These are phyloP conservation scores for Endocalyx cinctus DNA, from an alignment of 2,329 filamentous ascomycete species.

Conservation along the genomic window DNA sequence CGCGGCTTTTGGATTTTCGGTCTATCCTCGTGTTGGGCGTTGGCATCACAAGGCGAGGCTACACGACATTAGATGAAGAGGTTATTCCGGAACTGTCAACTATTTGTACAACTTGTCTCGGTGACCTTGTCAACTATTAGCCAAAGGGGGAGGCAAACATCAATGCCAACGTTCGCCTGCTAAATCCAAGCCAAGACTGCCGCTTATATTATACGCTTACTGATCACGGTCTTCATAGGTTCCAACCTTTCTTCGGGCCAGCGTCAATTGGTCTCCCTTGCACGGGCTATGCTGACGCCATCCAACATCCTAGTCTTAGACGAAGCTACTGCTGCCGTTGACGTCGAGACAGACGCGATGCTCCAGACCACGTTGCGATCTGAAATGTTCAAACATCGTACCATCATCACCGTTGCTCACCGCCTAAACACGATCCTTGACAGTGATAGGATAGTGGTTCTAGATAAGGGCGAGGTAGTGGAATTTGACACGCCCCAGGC, in stretches of 20 bases:
- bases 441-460: conserved; percentile 84
- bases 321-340: conserved; percentile 81
- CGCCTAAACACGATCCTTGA: conserved; percentile 95
- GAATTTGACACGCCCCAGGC: conserved; percentile 87
- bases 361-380: conserved; percentile 60
- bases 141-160: too few relatives aligned
- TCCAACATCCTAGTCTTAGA: conserved; percentile 97
- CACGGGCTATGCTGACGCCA: conserved; percentile 87
- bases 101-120: background rate
- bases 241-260: conserved; percentile 95
- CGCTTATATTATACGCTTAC: too few relatives aligned
- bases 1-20: conserved; percentile 22
- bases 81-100: conserved; percentile 10
- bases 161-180: too few relatives aligned
- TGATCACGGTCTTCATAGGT: conserved; percentile 55
- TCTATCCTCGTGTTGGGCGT: too few relatives aligned
- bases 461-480: conserved; percentile 83
- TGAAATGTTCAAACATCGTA: conserved; percentile 76
- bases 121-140: background rate
- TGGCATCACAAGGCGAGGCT: conserved; percentile 19
- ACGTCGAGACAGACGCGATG: conserved; percentile 64
- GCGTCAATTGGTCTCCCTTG: conserved; percentile 87
- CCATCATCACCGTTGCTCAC: conserved; percentile 97
- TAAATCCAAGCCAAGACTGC: too few relatives aligned
- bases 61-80: conserved; percentile 13